phyloP scores from a whole-genome alignment of 768 basidiomycete genomes.

The Lactarius sanguifluus region DNA sequence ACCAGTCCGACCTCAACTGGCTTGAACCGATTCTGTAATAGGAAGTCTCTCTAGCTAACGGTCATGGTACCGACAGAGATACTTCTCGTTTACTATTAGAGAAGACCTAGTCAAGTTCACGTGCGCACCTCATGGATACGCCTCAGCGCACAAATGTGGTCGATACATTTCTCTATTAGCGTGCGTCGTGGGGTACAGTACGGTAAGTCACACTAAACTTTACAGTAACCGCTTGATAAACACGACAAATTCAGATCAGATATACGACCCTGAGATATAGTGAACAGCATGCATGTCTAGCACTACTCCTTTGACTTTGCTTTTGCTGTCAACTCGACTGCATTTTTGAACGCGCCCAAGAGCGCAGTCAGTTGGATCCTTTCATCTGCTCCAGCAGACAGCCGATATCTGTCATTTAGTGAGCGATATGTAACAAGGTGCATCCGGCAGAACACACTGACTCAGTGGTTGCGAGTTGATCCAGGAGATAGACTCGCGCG shows the following conservation, averaged over 20 bases:
- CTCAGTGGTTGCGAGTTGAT: slow-evolving; percentile 95
- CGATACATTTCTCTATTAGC: too few relatives aligned
- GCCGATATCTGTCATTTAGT: slow-evolving; percentile 63
- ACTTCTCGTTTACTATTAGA: too few relatives aligned
- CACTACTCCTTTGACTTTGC: slow-evolving; percentile 27
- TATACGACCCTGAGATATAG: not conserved
- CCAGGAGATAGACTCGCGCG: slow-evolving; percentile 87
- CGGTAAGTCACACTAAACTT: too few relatives aligned
- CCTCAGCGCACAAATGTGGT: not conserved
- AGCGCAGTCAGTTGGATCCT: slow-evolving; percentile 92
- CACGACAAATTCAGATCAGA: not conserved
- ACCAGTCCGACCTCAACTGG: too few relatives aligned
- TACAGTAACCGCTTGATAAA: too few relatives aligned
- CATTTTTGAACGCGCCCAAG: slow-evolving; percentile 90
- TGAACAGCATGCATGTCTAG: slow-evolving; percentile 13
- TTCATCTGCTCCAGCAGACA: slow-evolving; percentile 91
- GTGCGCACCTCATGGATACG: not conserved
- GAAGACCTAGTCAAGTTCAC: not conserved
- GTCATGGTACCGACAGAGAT: too few relatives aligned
- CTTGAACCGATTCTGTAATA: too few relatives aligned
- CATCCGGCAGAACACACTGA: slow-evolving; percentile 43
- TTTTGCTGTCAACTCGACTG: slow-evolving; percentile 72
- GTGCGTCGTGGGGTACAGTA: too few relatives aligned
- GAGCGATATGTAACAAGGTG: not conserved
- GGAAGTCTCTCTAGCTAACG: too few relatives aligned